Evolutionary conservation across 2,329 filamentous ascomycete genomes (phyloP), one percentile per base, ranked within the genome.

Genomic region (Aspergillus spinulosporus): DNA sequence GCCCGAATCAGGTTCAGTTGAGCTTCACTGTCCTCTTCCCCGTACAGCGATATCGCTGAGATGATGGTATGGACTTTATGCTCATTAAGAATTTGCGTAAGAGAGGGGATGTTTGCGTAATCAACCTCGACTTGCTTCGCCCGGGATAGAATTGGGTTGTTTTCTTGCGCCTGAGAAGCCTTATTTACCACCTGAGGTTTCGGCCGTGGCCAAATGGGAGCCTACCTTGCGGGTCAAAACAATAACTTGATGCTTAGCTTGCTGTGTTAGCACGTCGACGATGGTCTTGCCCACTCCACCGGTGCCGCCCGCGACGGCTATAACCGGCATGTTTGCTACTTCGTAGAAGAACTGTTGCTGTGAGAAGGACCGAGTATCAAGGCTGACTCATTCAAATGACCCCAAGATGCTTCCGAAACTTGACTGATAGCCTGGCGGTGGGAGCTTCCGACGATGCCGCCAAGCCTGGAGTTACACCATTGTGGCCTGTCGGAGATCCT

Each of bases 261-360:
- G 26, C 63, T 68, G 6, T 60, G 60, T 12, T 28, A 82, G 59
- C 15, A 69, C 74, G 14, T 82, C 78, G 15, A 81, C 74, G 32
- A 82, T 69, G 1, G 77, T 74, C 14, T 71, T 73, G 9, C 79
- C 79, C 1, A 81, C 66, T n/a, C 68, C 68, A 26, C 78, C 78
- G 0, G 74, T 76, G 11, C 79, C 79, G 49, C 79, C 79, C 4
- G 76, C 76, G 12, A 82, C 72, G 49, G 76, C 79, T 39, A 82
- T 68, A 15, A 74, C 64, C 11, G 68, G 63, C 76, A 78, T 78
- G 3, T 32, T 21, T 21, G 21, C 21, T 21, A 21, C 21, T 21
- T 21, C 21, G 21, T 21, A 21, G 21, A 21, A 21, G 21, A 21
- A 21, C 21, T 21, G 21, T 21, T 21, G 21, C 21, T 21, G 21